Conservation (phyloP, 768 basidiomycete species). For the Psilocybe azurescens region DNA sequence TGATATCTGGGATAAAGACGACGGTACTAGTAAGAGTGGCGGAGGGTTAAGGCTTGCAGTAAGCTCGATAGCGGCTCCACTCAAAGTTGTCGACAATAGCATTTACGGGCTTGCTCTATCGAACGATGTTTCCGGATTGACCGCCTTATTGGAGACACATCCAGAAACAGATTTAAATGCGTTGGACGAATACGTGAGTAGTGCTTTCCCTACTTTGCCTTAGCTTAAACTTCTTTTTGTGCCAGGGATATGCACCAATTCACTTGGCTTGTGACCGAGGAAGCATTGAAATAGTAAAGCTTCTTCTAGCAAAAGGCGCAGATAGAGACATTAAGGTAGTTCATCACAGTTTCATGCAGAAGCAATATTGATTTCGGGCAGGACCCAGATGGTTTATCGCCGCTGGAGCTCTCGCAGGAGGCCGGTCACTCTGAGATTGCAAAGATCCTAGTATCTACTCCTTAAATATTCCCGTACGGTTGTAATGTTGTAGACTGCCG, state of each 20-base stretch:
- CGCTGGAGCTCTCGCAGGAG: slow-evolving; percentile 61
- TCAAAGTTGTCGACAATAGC: slow-evolving; percentile 34
- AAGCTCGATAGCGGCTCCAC: slow-evolving; percentile 58
- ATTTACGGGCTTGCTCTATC: slow-evolving; percentile 69
- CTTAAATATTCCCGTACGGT: slow-evolving; percentile 18
- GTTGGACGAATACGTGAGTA: slow-evolving; percentile 75
- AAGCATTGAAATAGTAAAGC: slow-evolving; percentile 54
- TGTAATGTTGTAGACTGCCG: slow-evolving; percentile 14
- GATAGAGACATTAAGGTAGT: slow-evolving; percentile 68
- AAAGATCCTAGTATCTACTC: slow-evolving; percentile 27
- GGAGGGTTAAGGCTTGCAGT: slow-evolving; percentile 66
- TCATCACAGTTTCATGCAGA: not conserved
- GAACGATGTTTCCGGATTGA: slow-evolving; percentile 53
- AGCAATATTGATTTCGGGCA: slow-evolving; percentile 28
- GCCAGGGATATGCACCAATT: slow-evolving; percentile 85
- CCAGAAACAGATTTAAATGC: slow-evolving; percentile 58
- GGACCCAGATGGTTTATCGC: slow-evolving; percentile 74
- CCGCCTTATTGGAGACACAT: slow-evolving; percentile 45
- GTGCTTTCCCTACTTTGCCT: not conserved
- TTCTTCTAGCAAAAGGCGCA: slow-evolving; percentile 70
- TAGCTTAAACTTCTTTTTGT: slow-evolving; percentile 4
- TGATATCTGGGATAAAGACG: slow-evolving; percentile 53
- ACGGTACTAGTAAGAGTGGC: slow-evolving; percentile 35
- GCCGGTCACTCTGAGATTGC: slow-evolving; percentile 64
- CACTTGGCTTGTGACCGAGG: slow-evolving; percentile 91